Evolutionary conservation across 352 stramenopile genomes (phyloP).

Genomic region (Pythium guiyangense): DNA sequence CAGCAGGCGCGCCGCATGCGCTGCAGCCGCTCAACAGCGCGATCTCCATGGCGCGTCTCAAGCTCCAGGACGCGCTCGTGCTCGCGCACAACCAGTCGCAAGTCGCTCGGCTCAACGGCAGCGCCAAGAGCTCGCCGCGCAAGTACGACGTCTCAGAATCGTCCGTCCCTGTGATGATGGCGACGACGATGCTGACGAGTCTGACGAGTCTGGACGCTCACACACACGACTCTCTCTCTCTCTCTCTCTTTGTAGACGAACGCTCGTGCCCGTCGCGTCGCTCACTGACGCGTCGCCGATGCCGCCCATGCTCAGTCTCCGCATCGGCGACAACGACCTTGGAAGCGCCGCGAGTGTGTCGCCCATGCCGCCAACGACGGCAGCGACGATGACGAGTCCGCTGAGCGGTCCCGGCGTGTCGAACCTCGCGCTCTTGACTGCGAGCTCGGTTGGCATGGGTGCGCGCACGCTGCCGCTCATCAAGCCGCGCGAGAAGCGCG

Average conservation of each 20-base stretch:
- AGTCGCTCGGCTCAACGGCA: slow-evolving; percentile 4
- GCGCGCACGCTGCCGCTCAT: no score
- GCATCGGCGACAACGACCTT: slow-evolving; percentile 3
- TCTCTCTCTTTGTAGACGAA: slow-evolving; percentile 7
- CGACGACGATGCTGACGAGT: no score
- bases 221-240: no score
- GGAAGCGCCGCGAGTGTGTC: neutral
- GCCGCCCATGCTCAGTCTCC: slow-evolving; percentile 9
- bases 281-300: no score
- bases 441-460: slow-evolving; percentile 26
- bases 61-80: slow-evolving; percentile 24
- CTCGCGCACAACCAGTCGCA: slow-evolving; percentile 5
- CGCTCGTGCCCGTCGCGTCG: no score
- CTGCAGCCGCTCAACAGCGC: slow-evolving; percentile 50
- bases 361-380: neutral
- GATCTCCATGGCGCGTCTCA: slow-evolving; percentile 44
- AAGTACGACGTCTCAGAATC: no score
- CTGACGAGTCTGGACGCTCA: no score
- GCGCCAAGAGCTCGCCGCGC: slow-evolving; percentile 10
- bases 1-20: slow-evolving; percentile 31
- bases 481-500: slow-evolving; percentile 43
- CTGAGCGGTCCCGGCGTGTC: neutral
- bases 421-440: slow-evolving; percentile 6
- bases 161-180: neutral
- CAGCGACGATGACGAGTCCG: neutral